Base-by-base conservation (phyloP, 106 monocot species). In the Gastrodia elata region DNA sequence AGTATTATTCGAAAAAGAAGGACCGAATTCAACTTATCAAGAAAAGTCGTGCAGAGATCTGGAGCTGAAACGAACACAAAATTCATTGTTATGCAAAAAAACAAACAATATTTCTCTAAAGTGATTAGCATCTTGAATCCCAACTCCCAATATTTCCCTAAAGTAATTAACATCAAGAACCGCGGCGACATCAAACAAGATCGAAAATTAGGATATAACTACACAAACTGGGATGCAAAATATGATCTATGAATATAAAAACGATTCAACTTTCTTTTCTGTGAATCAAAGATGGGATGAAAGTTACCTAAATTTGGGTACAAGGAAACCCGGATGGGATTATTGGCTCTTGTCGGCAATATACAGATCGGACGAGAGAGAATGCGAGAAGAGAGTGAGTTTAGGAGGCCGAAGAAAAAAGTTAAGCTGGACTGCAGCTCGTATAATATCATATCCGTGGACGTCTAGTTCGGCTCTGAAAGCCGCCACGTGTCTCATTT, bases 291-390 rank as follows among this genome's bases (percentile, higher is more conserved):
- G 34, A 73, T 5, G 6, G 68, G 42, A 68, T 25, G 68, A 74
- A 68, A 52, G n/a, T n/a, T n/a, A n/a, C n/a, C n/a, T n/a, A n/a
- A n/a, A n/a, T n/a, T n/a, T n/a, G n/a, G n/a, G n/a, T n/a, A n/a
- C n/a, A n/a, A n/a, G n/a, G 55, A 52, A 68, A 68, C 49, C 65
- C 49, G 43, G 76, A 1, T 57, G 69, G 24, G 72, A 22, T 28
- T n/a, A n/a, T n/a, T 27, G 36, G 36, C 28, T 28, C 6, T 79
- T 24, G 43, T 6, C 38, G 48, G 28, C 61, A 61, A 44, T 33
- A 25, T 65, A 38, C 59, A 43, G 40, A 22, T 61, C 0, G 32
- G 58, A 28, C 74, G 30, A 0, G 2, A 38, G 48, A 80, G 18
- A n/a, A 30, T 35, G 56, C 27, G 30, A 30, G 33, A 58, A 57